Evolutionary conservation across 1,284 basidiomycete species (phyloP).

Genomic region (Irpex sp.): DNA sequence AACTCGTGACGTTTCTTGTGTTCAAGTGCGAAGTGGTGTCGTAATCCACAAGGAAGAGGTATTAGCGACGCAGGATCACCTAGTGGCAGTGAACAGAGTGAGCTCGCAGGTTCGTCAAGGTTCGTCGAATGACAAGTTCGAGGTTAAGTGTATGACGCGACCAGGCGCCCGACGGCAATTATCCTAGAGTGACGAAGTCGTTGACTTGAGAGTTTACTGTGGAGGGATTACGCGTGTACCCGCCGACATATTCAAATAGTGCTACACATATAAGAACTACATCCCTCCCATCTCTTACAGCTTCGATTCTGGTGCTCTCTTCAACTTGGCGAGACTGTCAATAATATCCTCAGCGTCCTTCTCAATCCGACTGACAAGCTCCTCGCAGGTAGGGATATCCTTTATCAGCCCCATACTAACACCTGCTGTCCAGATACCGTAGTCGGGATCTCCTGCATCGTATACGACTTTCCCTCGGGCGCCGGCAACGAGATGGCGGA

Average conservation of each 20-base stretch:
- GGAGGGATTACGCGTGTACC: not conserved
- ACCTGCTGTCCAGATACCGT: slow-evolving; percentile 87
- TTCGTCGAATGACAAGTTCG: not conserved
- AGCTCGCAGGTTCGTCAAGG: too few relatives aligned
- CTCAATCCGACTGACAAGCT: slow-evolving; percentile 68
- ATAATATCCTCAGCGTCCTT: slow-evolving; percentile 74
- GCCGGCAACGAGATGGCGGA: slow-evolving; percentile 81
- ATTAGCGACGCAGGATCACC: too few relatives aligned
- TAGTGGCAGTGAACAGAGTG: too few relatives aligned
- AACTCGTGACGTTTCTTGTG: too few relatives aligned
- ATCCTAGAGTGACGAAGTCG: not conserved
- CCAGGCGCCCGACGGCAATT: not conserved
- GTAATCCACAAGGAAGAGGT: too few relatives aligned
- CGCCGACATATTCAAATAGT: too few relatives aligned
- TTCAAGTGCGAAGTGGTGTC: too few relatives aligned
- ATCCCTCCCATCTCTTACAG: slow-evolving; percentile 34
- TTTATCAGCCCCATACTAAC: slow-evolving; percentile 78
- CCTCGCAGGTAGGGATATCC: slow-evolving; percentile 83
- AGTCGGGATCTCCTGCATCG: slow-evolving; percentile 79
- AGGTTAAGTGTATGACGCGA: not conserved
- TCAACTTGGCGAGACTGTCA: slow-evolving; percentile 38
- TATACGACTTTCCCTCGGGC: slow-evolving; percentile 75
- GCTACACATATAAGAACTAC: not conserved
- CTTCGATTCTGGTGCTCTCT: slow-evolving; percentile 26
- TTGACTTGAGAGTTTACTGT: not conserved